These are phyloP conservation scores for Hebeloma cylindrosporum DNA, from an alignment of 768 basidiomycete species.

Conservation along the genomic window DNA sequence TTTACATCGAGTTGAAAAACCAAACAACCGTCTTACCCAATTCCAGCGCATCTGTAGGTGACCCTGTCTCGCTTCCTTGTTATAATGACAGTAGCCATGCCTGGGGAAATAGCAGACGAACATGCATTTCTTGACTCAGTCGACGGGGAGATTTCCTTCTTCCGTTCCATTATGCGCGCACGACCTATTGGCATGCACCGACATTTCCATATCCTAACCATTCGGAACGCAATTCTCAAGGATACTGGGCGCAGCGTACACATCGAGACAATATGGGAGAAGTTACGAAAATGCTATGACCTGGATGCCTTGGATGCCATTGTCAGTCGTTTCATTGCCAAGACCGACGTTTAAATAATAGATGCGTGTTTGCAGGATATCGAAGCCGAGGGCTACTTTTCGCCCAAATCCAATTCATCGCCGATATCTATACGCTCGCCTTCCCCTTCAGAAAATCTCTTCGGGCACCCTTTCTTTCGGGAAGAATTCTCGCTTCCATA, in stretches of 20 bases:
- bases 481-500: constrained; percentile 64
- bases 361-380: too few species aligned
- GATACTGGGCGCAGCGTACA: constrained; percentile 65
- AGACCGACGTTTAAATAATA: constrained; percentile 3
- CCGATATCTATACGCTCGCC: constrained; percentile 62
- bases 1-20: too few species aligned
- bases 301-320: constrained; percentile 72
- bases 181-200: constrained; percentile 83
- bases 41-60: too few species aligned
- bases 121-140: constrained; percentile 63
- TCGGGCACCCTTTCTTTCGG: constrained; percentile 69
- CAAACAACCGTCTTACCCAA: too few species aligned
- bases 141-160: constrained; percentile 84
- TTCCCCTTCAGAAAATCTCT: constrained; percentile 67
- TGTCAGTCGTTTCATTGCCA: constrained; percentile 45
- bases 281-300: constrained; percentile 70
- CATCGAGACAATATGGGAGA: constrained; percentile 71
- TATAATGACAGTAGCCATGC: constrained; percentile 23
- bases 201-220: constrained; percentile 77
- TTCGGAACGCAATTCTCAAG: constrained; percentile 68
- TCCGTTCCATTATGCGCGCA: constrained; percentile 77
- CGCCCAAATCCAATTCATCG: constrained; percentile 30
- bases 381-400: constrained; percentile 37
- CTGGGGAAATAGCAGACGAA: constrained; percentile 24
- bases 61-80: too few species aligned